phyloP scores from a whole-genome alignment of 345 rosid genomes.

The Hibiscus syriacus region DNA sequence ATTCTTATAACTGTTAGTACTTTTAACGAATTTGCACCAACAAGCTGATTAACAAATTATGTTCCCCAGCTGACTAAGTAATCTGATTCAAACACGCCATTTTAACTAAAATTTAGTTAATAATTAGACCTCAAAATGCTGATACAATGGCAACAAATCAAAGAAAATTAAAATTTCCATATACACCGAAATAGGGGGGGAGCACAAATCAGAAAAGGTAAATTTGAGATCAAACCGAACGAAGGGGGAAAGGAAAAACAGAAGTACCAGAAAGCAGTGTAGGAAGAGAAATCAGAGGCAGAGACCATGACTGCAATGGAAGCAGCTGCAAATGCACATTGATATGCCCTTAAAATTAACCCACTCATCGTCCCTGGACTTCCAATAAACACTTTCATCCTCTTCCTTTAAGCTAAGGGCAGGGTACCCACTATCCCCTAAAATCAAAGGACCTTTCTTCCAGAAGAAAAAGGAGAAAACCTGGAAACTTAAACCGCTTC shows the following conservation, averaged over 20 bases:
- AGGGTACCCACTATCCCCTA: neutral
- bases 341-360: constrained; percentile 53
- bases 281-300: constrained; percentile 41
- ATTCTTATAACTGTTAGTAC: neutral
- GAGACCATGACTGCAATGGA: constrained; percentile 74
- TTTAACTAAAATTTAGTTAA: neutral
- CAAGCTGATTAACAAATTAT: neutral
- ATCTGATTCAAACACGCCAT: neutral
- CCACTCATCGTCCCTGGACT: constrained; percentile 88
- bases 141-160: neutral
- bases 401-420: neutral
- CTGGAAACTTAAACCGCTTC: constrained; percentile 10
- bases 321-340: constrained; percentile 67
- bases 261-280: constrained; percentile 78
- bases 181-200: neutral
- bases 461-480: neutral
- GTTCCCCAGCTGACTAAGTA: neutral
- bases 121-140: neutral
- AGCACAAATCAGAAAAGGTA: neutral
- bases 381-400: constrained; percentile 73
- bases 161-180: neutral
- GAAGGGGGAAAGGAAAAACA: neutral
- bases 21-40: neutral
- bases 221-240: neutral
- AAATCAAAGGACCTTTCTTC: neutral